Evolutionary conservation across 352 stramenopile species (phyloP).

Genomic region (Pythium monospermum): DNA sequence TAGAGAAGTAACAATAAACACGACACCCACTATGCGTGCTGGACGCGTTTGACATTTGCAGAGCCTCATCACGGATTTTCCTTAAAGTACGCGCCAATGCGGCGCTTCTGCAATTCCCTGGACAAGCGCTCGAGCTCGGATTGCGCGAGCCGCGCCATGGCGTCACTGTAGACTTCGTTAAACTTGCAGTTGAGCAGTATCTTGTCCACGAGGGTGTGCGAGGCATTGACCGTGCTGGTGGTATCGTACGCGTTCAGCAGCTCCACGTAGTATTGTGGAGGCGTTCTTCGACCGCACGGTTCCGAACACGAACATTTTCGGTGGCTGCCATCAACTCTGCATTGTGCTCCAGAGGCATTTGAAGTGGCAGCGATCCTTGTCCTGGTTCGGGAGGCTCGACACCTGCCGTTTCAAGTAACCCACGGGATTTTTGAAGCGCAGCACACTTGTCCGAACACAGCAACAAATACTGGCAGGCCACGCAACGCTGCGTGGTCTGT

Average conservation of each 20-base stretch:
- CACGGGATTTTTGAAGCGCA: neutral
- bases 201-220: slow-evolving; percentile 24
- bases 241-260: slow-evolving; percentile 21
- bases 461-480: slow-evolving; percentile 1
- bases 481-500: neutral
- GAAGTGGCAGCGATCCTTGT: neutral
- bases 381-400: neutral
- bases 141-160: slow-evolving; percentile 12
- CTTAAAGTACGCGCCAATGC: slow-evolving; percentile 19
- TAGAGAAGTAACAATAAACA: no score
- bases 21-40: no score
- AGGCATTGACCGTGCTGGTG: slow-evolving; percentile 13
- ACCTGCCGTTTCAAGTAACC: neutral
- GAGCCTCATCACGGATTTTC: neutral
- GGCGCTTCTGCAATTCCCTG: slow-evolving; percentile 16
- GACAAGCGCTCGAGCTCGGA: slow-evolving; percentile 22
- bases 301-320: neutral
- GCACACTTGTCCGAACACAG: slow-evolving; percentile 5
- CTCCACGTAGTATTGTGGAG: slow-evolving; percentile 12
- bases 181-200: slow-evolving; percentile 34
- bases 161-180: slow-evolving; percentile 31
- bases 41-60: neutral
- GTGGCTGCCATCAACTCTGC: neutral
- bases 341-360: neutral
- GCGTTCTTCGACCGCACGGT: neutral